phyloP scores from a whole-genome alignment of 495 filamentous ascomycete species.

The Xylaria intraflava region DNA sequence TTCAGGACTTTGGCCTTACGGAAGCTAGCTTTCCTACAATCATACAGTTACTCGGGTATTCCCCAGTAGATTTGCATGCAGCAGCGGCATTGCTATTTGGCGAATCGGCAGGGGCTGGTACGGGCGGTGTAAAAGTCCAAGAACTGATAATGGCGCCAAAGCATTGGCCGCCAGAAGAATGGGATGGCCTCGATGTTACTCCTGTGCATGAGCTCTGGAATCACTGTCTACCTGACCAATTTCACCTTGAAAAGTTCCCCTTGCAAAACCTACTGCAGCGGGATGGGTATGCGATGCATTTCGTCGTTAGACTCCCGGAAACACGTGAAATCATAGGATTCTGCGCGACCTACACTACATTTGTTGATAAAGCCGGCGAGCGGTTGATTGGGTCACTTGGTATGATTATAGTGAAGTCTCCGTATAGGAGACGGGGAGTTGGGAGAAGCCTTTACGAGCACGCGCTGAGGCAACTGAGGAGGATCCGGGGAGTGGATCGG shows the following conservation, averaged over 20 bases:
- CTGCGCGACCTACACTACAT: conserved; percentile 54
- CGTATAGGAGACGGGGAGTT: conserved; percentile 48
- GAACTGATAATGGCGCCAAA: conserved; percentile 34
- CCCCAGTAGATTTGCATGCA: conserved; percentile 44
- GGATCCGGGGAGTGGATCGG: conserved; percentile 47
- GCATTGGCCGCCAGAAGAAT: conserved; percentile 43
- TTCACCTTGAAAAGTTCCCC: conserved; percentile 36
- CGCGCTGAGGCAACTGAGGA: conserved; percentile 45
- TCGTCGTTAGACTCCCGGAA: conserved; percentile 50
- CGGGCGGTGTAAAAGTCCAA: conserved; percentile 25
- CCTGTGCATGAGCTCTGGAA: conserved; percentile 46
- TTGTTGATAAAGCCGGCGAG: conserved; percentile 45
- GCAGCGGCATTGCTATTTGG: conserved; percentile 52
- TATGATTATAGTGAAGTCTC: conserved; percentile 49
- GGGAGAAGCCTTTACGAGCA: conserved; percentile 52
- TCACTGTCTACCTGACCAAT: conserved; percentile 39
- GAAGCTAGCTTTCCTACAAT: conserved; percentile 41
- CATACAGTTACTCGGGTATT: conserved; percentile 42
- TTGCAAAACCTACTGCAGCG: conserved; percentile 50
- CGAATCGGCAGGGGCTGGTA: conserved; percentile 17
- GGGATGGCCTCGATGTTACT: conserved; percentile 37
- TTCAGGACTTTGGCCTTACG: conserved; percentile 28
- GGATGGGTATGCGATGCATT: conserved; percentile 57
- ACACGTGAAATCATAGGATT: conserved; percentile 49
- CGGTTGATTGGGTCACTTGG: conserved; percentile 53